phyloP scores from a whole-genome alignment of 164 flowering plant species.

The Berberis vulgaris region DNA sequence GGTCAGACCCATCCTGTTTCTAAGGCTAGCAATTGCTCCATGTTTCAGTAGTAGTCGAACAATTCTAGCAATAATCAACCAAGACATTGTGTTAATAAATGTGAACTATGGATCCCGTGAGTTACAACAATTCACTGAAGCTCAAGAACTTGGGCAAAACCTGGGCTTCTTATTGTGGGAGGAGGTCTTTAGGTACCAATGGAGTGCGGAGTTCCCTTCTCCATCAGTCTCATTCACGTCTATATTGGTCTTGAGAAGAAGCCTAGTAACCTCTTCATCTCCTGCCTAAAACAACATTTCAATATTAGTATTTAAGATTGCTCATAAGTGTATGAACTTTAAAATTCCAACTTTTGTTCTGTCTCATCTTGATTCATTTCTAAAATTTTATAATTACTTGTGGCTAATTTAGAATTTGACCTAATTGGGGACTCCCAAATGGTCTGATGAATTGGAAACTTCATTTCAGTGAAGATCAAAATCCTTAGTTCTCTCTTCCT shows the following conservation, averaged over 20 bases:
- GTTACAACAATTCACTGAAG: neutral
- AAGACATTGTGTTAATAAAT: constrained; percentile 6
- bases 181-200: constrained; percentile 31
- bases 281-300: constrained; percentile 25
- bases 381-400: too few species aligned
- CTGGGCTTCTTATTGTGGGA: constrained; percentile 20
- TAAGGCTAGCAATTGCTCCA: constrained; percentile 41
- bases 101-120: neutral
- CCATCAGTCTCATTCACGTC: constrained; percentile 36
- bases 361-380: too few species aligned
- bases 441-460: too few species aligned
- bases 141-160: constrained; percentile 10
- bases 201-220: constrained; percentile 55
- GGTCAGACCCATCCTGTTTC: constrained; percentile 39
- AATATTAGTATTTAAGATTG: too few species aligned
- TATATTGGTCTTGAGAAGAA: constrained; percentile 35
- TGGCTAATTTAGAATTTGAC: too few species aligned
- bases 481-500: neutral
- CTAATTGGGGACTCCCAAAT: too few species aligned
- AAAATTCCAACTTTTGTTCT: too few species aligned
- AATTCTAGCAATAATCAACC: constrained; percentile 15
- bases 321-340: too few species aligned
- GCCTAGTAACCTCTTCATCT: constrained; percentile 37
- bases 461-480: neutral
- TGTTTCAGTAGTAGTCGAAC: constrained; percentile 31